Evolutionary conservation across 306 rosid genomes (phyloP), one percentile per base, ranked within the genome.

Genomic region (Cucumis melo): DNA sequence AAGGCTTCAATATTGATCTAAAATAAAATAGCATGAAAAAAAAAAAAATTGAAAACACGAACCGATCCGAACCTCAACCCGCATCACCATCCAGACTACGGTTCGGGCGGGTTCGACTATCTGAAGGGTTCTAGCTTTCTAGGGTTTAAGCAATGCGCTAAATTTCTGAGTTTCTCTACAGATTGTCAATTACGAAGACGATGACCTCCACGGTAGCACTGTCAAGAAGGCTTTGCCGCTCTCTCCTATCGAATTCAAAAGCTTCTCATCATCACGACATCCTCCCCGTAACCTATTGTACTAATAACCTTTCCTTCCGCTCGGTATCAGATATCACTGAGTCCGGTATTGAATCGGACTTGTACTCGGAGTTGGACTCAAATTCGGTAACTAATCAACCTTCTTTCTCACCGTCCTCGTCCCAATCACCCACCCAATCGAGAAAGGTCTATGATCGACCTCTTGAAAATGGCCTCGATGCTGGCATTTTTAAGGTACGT

Each of bases 381-480:
- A 15, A 50, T 5, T 51, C 76, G 29, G 39, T 81, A 1, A 32
- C 81, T 12, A 44, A 48, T 64, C 80, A 5, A 12, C 55, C 82
- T 50, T 60, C 79, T 1, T 41, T 82, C 9, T 76, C 81, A 15
- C 76, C 77, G 21, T 65, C 90, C 3, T 62, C 85, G 16, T 34
- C 85, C 15, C 42, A 46, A 8, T 34, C 54, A 16, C 8, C 83
- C 16, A 24, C 5, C 63, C 27, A 5, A 9, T 38, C 36, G 34
- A 81, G 61, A 46, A 0, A 46, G 0, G 0, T 78, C 74, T 55
- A 2, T 56, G 86, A 90, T 58, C 87, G 81, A 3, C 87, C 84
- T 10, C 96, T 94, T 16, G 95, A 92, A 84, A 75, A 88, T 19
- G 99, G 99, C 80, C 75, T 92, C 6, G 99, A 92, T 74, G 62